A percentile compares a stretch with the other conserved stretches of the same genome.
Evolutionary conservation across 352 stramenopile species (phyloP).

Genomic region (Globisporangium lucens): DNA sequence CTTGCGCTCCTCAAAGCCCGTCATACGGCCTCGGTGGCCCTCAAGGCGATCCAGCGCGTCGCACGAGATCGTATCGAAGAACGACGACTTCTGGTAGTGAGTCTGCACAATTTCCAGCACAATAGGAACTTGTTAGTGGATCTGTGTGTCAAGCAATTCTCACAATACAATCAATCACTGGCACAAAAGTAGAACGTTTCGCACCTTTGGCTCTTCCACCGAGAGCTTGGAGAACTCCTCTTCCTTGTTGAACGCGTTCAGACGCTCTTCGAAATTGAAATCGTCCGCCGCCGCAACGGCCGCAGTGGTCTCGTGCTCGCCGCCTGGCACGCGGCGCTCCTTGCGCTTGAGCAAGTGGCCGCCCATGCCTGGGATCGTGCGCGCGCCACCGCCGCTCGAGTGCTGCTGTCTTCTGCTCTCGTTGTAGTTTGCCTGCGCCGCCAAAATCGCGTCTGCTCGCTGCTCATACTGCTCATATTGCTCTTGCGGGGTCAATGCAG

Average conservation of each 20-base stretch:
- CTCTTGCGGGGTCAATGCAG: conserved; percentile 11
- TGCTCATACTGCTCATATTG: conserved; percentile 20
- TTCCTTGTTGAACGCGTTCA: conserved; percentile 78
- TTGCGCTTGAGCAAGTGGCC: conserved; percentile 77
- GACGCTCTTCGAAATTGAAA: conserved; percentile 69
- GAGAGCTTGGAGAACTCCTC: conserved; percentile 75
- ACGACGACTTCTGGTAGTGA: conserved; percentile 87
- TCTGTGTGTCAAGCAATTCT: not conserved
- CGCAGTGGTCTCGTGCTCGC: conserved; percentile 23
- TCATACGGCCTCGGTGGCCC: conserved; percentile 64
- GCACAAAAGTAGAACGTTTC: not conserved
- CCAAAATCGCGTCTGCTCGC: conserved; percentile 20
- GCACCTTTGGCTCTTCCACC: conserved; percentile 39
- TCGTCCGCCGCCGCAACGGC: conserved; percentile 28
- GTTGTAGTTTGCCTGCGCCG: conserved; percentile 20
- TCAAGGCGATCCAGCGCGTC: conserved; percentile 82
- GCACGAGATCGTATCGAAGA: conserved; percentile 90
- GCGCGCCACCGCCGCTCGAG: conserved; percentile 20
- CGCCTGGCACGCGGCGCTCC: conserved; percentile 57
- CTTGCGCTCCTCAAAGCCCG: conserved; percentile 73
- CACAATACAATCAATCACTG: not conserved
- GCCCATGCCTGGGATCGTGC: conserved; percentile 82
- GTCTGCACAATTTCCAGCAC: conserved; percentile 23
- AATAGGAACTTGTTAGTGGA: not conserved
- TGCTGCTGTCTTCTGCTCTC: conserved; percentile 17